Conservation (phyloP, 2,329 filamentous ascomycete genomes). For the Hymenoscyphus occultus region DNA sequence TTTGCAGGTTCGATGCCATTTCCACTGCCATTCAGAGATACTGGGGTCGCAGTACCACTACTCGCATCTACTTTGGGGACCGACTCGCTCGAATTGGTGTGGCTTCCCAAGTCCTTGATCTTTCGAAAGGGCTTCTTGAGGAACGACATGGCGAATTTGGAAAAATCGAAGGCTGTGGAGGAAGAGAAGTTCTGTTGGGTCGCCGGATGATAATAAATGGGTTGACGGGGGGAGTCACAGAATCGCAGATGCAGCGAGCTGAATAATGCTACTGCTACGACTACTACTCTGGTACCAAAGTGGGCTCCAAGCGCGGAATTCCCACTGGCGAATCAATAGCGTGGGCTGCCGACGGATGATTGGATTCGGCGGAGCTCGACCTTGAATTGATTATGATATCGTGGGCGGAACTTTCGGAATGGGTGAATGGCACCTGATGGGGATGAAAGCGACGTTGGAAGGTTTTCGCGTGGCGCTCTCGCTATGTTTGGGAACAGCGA, state of each 20-base stretch:
- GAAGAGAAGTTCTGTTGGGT: not conserved
- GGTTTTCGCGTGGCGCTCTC: not conserved
- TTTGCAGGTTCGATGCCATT: conserved; percentile 6
- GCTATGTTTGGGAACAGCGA: not conserved
- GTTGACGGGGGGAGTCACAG: not conserved
- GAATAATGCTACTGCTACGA: conserved; percentile 3
- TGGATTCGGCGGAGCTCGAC: not conserved
- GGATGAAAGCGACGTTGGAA: not conserved
- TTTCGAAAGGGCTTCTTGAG: conserved; percentile 33
- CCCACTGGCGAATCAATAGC: not conserved
- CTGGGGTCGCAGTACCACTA: conserved; percentile 13
- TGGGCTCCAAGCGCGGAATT: not conserved
- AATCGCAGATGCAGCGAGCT: conserved; percentile 6
- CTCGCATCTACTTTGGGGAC: conserved; percentile 16
- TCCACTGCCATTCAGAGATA: conserved; percentile 3
- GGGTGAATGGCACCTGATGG: not conserved
- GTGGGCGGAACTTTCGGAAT: not conserved
- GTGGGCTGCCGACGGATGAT: not conserved
- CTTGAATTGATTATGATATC: conserved; percentile 2
- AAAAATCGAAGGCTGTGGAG: not conserved
- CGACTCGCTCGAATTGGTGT: conserved; percentile 13
- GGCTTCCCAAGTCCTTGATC: conserved; percentile 21
- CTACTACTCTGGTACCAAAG: not conserved
- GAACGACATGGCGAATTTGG: conserved; percentile 29
- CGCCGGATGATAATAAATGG: conserved; percentile 4